These are phyloP conservation scores for Leccinum longicurvipes DNA, from an alignment of 768 basidiomycete species.

Conservation along the genomic window DNA sequence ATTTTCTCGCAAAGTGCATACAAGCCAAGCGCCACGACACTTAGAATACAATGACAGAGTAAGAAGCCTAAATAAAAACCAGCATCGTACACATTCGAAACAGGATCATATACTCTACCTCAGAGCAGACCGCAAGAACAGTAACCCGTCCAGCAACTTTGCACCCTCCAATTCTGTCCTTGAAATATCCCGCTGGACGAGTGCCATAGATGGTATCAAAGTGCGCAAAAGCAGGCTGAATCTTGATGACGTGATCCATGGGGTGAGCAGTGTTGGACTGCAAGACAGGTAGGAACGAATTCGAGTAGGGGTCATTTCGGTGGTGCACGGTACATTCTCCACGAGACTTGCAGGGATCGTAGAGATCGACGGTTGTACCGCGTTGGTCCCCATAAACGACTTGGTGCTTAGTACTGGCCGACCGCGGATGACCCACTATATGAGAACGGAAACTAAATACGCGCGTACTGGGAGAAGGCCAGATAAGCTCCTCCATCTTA, in stretches of 20 bases:
- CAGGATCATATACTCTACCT: no score
- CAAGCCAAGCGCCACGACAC: no score
- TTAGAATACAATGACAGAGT: background rate
- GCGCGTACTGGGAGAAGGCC: conserved; percentile 39
- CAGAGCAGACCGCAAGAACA: conserved; percentile 32
- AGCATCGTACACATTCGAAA: background rate
- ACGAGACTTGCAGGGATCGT: background rate
- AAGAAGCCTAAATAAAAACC: background rate
- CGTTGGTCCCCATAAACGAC: conserved; percentile 27
- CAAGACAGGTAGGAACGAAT: conserved; percentile 40
- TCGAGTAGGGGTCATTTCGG: conserved; percentile 26
- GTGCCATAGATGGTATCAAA: conserved; percentile 31
- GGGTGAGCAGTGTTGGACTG: conserved; percentile 37
- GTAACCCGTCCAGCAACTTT: conserved; percentile 33
- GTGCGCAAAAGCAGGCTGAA: conserved; percentile 34
- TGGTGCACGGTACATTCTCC: conserved; percentile 1
- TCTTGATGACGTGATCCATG: conserved; percentile 32
- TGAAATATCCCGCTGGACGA: conserved; percentile 25
- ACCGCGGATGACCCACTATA: conserved; percentile 31
- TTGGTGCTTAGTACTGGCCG: conserved; percentile 30
- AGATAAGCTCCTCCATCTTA: conserved; percentile 63
- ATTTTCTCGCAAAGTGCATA: no score
- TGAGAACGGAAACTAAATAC: conserved; percentile 23
- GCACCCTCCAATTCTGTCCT: conserved; percentile 30
- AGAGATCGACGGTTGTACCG: conserved; percentile 17